Conservation (phyloP, 257 asterid genomes). For the Solanum clarkiae region DNA sequence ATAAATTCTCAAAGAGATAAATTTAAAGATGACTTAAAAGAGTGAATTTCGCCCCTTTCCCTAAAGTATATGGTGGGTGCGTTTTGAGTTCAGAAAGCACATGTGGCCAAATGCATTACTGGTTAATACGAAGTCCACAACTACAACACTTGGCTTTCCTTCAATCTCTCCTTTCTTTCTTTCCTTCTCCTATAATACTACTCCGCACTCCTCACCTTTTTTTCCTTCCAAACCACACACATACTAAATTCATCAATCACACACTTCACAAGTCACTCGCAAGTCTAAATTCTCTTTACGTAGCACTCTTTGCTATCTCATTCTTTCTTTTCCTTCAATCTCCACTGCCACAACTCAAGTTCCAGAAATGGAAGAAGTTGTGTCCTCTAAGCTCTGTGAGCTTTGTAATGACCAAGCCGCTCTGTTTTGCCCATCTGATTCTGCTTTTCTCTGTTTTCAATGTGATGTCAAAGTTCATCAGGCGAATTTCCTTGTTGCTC, state of each 20-base stretch:
- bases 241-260: not conserved
- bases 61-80: not conserved
- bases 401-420: conserved; percentile 33
- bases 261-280: not conserved
- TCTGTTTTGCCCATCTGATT: conserved; percentile 44
- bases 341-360: not conserved
- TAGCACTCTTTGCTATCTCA: not conserved
- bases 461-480: conserved; percentile 48
- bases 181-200: not conserved
- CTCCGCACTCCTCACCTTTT: not conserved
- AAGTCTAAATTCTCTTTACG: not conserved
- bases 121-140: not conserved
- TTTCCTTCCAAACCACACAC: not conserved
- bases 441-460: conserved; percentile 39
- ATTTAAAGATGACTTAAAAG: not conserved
- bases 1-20: not conserved
- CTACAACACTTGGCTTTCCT: not conserved
- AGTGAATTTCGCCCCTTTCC: not conserved
- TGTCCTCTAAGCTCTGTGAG: conserved; percentile 20
- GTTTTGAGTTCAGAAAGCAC: conserved; percentile 6
- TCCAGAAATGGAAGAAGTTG: not conserved
- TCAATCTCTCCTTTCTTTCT: not conserved
- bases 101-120: not conserved
- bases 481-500: conserved; percentile 56
- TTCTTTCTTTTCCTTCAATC: not conserved